Conservation (phyloP, 768 basidiomycete species). For the Psilocybe azurescens region DNA sequence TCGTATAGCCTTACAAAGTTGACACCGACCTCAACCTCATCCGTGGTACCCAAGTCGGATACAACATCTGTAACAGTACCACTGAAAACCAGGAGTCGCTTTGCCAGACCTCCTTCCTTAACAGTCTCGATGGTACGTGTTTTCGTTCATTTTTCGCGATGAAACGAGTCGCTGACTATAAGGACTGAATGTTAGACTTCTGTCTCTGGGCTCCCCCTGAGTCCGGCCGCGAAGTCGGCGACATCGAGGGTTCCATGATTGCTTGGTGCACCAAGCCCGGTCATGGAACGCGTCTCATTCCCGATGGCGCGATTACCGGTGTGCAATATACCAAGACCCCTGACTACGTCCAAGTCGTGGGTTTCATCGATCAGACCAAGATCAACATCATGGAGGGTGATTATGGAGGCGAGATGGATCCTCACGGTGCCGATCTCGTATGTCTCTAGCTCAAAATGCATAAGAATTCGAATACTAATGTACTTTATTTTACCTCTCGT, state of each 20-base stretch:
- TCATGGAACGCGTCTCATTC: slow-evolving; percentile 75
- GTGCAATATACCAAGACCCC: slow-evolving; percentile 69
- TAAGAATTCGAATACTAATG: not conserved
- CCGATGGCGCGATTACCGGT: slow-evolving; percentile 63
- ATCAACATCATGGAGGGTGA: slow-evolving; percentile 62
- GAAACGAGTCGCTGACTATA: not conserved
- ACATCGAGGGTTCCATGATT: slow-evolving; percentile 75
- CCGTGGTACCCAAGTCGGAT: slow-evolving; percentile 59
- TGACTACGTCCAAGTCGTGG: slow-evolving; percentile 67
- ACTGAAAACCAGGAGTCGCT: slow-evolving; percentile 62
- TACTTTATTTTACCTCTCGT: slow-evolving; percentile 18
- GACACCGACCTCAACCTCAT: slow-evolving; percentile 38
- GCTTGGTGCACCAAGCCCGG: slow-evolving; percentile 79
- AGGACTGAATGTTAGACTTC: slow-evolving; percentile 55
- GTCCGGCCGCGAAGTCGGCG: slow-evolving; percentile 60
- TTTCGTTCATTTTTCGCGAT: not conserved
- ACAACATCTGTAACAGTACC: slow-evolving; percentile 73
- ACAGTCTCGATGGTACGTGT: slow-evolving; percentile 49
- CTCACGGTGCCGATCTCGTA: slow-evolving; percentile 69
- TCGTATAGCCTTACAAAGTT: slow-evolving; percentile 38
- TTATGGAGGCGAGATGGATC: slow-evolving; percentile 80
- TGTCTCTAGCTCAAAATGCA: slow-evolving; percentile 29
- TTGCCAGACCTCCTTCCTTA: slow-evolving; percentile 67
- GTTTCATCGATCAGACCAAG: slow-evolving; percentile 65
- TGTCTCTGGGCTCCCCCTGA: slow-evolving; percentile 68